These are phyloP conservation scores for Fraxinus albicans DNA, from an alignment of 305 asterid species.

Conservation along the genomic window DNA sequence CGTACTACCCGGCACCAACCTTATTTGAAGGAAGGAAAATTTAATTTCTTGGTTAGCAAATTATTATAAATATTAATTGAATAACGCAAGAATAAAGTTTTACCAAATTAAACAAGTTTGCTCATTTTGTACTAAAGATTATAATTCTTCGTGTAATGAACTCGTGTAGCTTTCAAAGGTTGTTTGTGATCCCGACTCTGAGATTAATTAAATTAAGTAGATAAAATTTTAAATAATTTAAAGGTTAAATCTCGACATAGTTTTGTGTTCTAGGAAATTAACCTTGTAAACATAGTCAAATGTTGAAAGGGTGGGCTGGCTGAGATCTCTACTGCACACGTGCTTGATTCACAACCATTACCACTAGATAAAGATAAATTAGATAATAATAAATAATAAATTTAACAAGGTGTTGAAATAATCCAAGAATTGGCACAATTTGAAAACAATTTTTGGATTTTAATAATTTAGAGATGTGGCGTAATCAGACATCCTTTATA, in stretches of 20 bases:
- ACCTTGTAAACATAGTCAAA: not conserved
- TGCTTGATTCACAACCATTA: not conserved
- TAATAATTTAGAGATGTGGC: not conserved
- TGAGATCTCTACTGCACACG: not conserved
- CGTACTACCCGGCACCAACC: conserved; percentile 37
- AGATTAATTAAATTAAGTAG: not conserved
- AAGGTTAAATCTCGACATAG: not conserved
- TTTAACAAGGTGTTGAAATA: not conserved
- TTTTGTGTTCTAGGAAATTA: not conserved
- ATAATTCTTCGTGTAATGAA: not conserved
- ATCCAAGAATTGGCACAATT: not conserved
- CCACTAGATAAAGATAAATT: not conserved
- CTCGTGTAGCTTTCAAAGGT: not conserved
- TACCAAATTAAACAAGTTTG: too few relatives aligned
- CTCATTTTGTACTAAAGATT: not conserved
- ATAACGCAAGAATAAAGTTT: not conserved
- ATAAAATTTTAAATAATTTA: not conserved
- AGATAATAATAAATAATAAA: not conserved
- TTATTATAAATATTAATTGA: not conserved
- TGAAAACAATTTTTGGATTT: not conserved
- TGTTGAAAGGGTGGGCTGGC: not conserved
- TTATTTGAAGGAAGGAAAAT: conserved; percentile 15
- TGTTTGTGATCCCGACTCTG: not conserved
- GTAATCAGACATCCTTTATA: too few relatives aligned
- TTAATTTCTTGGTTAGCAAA: not conserved